A percentile compares a stretch with the other conserved stretches of the same genome.
Conservation (phyloP, 352 stramenopile species). For the Phytophthora palmivora region DNA sequence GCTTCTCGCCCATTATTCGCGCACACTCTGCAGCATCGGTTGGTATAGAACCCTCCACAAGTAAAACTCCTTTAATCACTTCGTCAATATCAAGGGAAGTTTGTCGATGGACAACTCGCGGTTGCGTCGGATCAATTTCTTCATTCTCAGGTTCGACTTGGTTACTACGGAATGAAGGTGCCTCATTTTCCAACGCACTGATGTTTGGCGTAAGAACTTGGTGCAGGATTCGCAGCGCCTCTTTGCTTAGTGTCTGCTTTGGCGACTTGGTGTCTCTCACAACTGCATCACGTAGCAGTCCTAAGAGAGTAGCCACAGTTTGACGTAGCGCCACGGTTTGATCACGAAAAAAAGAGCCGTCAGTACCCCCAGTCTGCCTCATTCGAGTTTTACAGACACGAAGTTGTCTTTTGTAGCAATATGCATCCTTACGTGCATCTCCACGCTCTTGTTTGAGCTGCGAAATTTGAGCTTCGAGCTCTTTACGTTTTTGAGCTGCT, state of each 20-base stretch:
- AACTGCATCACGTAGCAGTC: conserved; percentile 55
- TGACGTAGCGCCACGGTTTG: conserved; percentile 49
- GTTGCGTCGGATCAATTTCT: conserved; percentile 12
- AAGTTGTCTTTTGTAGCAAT: conserved; percentile 65
- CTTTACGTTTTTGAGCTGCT: conserved; percentile 43
- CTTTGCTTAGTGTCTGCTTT: conserved; percentile 69
- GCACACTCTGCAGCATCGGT: conserved; percentile 52
- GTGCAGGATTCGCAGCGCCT: conserved; percentile 43
- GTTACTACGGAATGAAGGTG: neutral
- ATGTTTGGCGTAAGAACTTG: conserved; percentile 31
- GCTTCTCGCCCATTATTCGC: conserved; percentile 37
- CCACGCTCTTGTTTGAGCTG: conserved; percentile 60
- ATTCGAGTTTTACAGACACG: conserved; percentile 55
- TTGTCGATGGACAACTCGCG: conserved; percentile 20
- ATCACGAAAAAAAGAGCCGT: conserved; percentile 51
- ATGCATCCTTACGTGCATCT: conserved; percentile 63
- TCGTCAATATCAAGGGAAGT: conserved; percentile 50
- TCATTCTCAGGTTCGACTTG: conserved; percentile 14
- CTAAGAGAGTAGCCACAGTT: conserved; percentile 48
- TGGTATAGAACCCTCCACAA: conserved; percentile 48
- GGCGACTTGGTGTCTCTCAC: conserved; percentile 61
- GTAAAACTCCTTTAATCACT: conserved; percentile 53
- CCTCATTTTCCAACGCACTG: conserved; percentile 2
- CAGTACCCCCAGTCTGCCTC: conserved; percentile 30
- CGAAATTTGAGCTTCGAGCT: conserved; percentile 49